A percentile compares a stretch with the other conserved stretches of the same genome.
These are phyloP conservation scores for Microthlaspi erraticum DNA, from an alignment of 345 rosid species.

Conservation along the genomic window DNA sequence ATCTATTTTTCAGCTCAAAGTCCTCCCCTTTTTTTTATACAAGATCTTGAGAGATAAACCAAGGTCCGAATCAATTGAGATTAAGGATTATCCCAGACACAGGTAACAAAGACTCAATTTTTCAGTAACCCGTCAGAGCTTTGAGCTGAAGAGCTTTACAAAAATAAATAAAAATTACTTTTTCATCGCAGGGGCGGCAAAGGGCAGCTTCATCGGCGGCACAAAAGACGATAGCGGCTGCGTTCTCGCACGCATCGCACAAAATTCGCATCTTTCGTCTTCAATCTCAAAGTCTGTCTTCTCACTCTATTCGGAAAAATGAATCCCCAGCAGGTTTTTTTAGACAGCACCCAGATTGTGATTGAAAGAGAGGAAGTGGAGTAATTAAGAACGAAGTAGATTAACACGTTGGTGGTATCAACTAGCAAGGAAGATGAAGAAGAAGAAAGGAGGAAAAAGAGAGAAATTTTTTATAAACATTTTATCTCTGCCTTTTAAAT, in stretches of 20 bases:
- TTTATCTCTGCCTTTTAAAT: neutral
- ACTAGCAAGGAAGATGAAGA: slow-evolving; percentile 15
- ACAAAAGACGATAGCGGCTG: slow-evolving; percentile 83
- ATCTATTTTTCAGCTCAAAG: slow-evolving; percentile 7
- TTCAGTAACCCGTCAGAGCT: slow-evolving; percentile 18
- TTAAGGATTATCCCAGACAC: neutral
- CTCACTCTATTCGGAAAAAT: slow-evolving; percentile 26
- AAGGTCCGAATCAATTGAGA: neutral
- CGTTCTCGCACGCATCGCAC: slow-evolving; percentile 75
- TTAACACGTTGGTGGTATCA: slow-evolving; percentile 30
- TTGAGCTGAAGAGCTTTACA: too few species aligned
- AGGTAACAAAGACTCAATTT: slow-evolving; percentile 28
- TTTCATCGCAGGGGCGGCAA: slow-evolving; percentile 81
- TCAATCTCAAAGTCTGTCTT: slow-evolving; percentile 4
- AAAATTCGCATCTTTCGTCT: slow-evolving; percentile 63
- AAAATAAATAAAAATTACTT: slow-evolving; percentile 40
- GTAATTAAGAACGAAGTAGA: neutral
- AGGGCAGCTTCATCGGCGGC: slow-evolving; percentile 94
- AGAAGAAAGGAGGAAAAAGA: neutral
- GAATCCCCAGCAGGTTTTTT: slow-evolving; percentile 18
- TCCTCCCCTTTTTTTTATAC: slow-evolving; percentile 7
- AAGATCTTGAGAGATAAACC: slow-evolving; percentile 20
- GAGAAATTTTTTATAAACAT: neutral
- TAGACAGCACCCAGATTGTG: slow-evolving; percentile 25
- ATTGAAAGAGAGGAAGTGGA: slow-evolving; percentile 18